A percentile compares a stretch with the other conserved stretches of the same genome.
Conservation (phyloP, 768 basidiomycete genomes). For the Lentinula boryana region DNA sequence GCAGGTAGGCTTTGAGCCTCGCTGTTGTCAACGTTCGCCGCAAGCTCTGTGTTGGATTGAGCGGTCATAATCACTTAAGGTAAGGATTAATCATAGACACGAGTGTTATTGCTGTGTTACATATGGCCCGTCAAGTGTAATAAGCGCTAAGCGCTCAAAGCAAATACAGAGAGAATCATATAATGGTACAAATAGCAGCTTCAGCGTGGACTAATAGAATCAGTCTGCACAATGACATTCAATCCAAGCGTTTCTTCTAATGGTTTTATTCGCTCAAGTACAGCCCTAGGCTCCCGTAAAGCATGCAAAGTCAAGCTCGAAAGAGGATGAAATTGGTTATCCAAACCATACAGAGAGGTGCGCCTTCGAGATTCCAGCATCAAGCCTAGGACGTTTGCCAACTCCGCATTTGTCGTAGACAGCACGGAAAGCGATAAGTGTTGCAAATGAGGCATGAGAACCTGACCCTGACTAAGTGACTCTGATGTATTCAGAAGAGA, state of each 20-base stretch:
- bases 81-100: neutral
- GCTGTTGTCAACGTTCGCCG: neutral
- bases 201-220: neutral
- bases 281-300: neutral
- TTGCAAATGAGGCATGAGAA: neutral
- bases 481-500: neutral
- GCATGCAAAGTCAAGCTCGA: neutral
- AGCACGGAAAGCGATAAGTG: neutral
- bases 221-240: neutral
- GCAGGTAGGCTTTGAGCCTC: constrained; percentile 8
- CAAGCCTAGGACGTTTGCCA: neutral
- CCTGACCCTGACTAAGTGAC: neutral
- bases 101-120: no score
- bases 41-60: neutral
- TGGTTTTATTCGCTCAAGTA: neutral
- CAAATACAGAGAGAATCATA: no score
- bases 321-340: neutral
- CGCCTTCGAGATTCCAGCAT: neutral
- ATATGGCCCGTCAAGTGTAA: neutral
- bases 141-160: neutral
- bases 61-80: neutral
- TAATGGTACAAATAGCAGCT: no score
- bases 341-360: neutral
- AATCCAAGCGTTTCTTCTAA: neutral
- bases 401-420: neutral